These are phyloP conservation scores for Raphanus hybrid DNA, from an alignment of 441 rosid genomes.

Conservation along the genomic window DNA sequence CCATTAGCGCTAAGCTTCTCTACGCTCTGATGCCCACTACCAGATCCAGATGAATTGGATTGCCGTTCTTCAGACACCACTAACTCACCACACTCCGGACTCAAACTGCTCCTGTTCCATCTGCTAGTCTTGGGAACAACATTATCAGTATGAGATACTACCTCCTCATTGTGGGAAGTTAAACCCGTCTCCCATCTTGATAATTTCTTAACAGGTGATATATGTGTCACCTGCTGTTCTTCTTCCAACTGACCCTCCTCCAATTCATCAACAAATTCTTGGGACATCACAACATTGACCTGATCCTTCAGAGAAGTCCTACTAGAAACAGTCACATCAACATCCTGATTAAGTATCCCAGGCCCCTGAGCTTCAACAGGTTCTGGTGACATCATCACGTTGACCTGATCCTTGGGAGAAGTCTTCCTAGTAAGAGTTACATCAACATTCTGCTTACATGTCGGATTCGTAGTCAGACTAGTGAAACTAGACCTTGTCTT, in stretches of 20 bases:
- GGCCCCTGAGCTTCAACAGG: not conserved
- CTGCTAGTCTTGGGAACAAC: slow-evolving; percentile 39
- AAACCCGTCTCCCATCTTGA: slow-evolving; percentile 72
- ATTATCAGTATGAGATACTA: slow-evolving; percentile 27
- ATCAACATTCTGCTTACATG: slow-evolving; percentile 7
- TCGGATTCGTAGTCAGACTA: slow-evolving; percentile 3
- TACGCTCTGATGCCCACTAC: slow-evolving; percentile 32
- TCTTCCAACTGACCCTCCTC: slow-evolving; percentile 43
- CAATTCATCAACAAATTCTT: slow-evolving; percentile 22
- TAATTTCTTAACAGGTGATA: slow-evolving; percentile 52
- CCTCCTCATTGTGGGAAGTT: slow-evolving; percentile 39
- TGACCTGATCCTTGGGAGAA: not conserved
- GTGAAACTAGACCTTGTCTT: slow-evolving; percentile 29
- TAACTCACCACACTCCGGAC: slow-evolving; percentile 53
- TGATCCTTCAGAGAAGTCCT: slow-evolving; percentile 3
- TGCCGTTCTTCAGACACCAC: slow-evolving; percentile 34
- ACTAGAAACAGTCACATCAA: slow-evolving; percentile 17
- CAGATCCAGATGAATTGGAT: slow-evolving; percentile 41
- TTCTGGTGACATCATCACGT: slow-evolving; percentile 25
- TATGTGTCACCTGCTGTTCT: slow-evolving; percentile 46
- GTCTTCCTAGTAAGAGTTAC: slow-evolving; percentile 17
- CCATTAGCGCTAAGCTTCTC: slow-evolving; percentile 35
- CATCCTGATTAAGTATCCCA: not conserved
- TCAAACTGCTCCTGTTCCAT: slow-evolving; percentile 36
- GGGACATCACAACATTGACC: slow-evolving; percentile 23